A percentile compares a stretch with the other conserved stretches of the same genome.
Conservation (phyloP, 2,329 filamentous ascomycete species). For the Spiromastix sp. region DNA sequence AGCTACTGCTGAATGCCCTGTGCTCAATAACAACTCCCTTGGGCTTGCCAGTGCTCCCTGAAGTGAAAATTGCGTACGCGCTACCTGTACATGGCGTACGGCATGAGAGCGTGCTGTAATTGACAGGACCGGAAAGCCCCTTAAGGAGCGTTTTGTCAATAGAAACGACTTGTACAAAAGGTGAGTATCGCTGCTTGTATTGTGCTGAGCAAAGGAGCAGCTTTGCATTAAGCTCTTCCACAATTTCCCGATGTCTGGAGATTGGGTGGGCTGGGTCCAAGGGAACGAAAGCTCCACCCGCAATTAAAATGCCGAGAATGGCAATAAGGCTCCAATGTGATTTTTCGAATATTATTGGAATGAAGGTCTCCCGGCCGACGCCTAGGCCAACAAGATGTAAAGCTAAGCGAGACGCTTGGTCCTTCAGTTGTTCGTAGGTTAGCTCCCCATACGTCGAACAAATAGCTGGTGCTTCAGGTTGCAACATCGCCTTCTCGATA, state of each 20-base stretch:
- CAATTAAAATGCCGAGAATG: conserved; percentile 31
- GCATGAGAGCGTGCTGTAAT: conserved; percentile 25
- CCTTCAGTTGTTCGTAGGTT: conserved; percentile 28
- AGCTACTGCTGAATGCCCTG: conserved; percentile 35
- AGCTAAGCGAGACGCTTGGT: conserved; percentile 27
- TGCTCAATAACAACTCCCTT: conserved; percentile 23
- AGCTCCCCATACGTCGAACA: conserved; percentile 23
- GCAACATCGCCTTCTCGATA: conserved; percentile 1
- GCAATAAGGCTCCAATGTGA: conserved; percentile 34
- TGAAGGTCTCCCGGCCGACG: conserved; percentile 27
- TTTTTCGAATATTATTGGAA: conserved; percentile 34
- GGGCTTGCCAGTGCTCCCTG: conserved; percentile 45
- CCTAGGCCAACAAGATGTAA: conserved; percentile 23
- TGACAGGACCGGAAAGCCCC: too few relatives aligned
- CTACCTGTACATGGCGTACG: too few relatives aligned
- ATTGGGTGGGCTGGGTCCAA: conserved; percentile 31
- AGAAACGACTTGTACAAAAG: too few relatives aligned
- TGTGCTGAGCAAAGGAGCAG: too few relatives aligned
- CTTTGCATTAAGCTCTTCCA: too few relatives aligned
- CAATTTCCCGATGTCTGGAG: conserved; percentile 24
- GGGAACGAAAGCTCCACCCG: conserved; percentile 33
- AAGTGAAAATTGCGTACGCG: conserved; percentile 59
- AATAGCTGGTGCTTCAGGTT: conserved; percentile 14
- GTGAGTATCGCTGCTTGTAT: too few relatives aligned
- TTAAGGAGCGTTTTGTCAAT: too few relatives aligned